Base-by-base conservation (phyloP, 495 filamentous ascomycete genomes). In the Penicillium lagena region DNA sequence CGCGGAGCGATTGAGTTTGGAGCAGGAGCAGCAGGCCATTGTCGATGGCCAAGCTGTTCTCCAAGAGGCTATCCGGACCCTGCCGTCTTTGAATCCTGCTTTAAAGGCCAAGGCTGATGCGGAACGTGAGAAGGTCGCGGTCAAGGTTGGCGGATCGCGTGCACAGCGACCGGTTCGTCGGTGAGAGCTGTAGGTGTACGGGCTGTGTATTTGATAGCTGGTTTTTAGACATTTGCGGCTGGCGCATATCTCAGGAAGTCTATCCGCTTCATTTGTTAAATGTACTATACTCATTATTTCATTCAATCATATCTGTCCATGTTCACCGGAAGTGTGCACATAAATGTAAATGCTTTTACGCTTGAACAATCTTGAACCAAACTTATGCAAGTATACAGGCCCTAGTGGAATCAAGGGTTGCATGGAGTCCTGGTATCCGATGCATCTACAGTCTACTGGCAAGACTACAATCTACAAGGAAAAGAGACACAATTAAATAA, bases 31-130 rank as follows among this genome's bases (percentile, higher is more conserved):
- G 32, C 37, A 42, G 7, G 51, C 42, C 12, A 45, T 61, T 28
- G 61, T 74, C 7, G 58, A 74, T 45, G 71, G 71, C n/a, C 69
- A 64, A 47, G 13, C 52, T 13, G 48, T 72, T 37, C 45, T 74
- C 38, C 43, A 63, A 2, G 35, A 65, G 13, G 67, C 68, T 4
- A 48, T 57, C 10, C 51, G 56, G 48, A 35, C 41, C 22, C 49
- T 71, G 32, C 70, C 70, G 1, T 42, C 55, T 12, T 47, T 73
- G 39, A 71, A 66, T 50, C 62, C 67, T 29, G 56, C 57, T 0
- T 48, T 67, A 39, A 55, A 51, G 15, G 56, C 56, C 8, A 55
- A 54, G 42, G 66, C 58, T 27, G 46, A 55, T 0, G 57, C 61
- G n/a, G 64, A 70, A 37, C 64, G 64, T 12, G 66, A 70, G 53